A percentile compares a stretch with the other conserved stretches of the same genome.
Evolutionary conservation across 176 grass and related monocot species (phyloP).

Genomic region (Secale cereale): DNA sequence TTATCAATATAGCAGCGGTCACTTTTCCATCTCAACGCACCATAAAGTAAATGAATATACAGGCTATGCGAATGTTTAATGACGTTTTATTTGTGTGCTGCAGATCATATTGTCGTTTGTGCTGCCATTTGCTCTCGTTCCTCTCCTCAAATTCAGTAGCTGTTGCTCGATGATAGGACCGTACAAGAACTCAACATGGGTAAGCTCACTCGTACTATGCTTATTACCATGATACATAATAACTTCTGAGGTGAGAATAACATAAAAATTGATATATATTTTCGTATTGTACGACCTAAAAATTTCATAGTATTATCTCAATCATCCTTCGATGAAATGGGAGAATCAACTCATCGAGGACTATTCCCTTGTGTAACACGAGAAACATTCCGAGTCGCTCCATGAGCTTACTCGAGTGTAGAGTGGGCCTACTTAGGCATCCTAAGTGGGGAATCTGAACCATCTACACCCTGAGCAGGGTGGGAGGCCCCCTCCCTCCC

Average conservation of each 20-base stretch:
- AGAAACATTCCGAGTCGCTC: neutral
- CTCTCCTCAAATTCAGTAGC: slow-evolving; percentile 89
- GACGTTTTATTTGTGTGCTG: slow-evolving; percentile 1
- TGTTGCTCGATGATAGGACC: slow-evolving; percentile 39
- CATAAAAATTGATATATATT: neutral
- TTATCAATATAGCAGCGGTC: slow-evolving; percentile 84
- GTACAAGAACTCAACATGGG: slow-evolving; percentile 57
- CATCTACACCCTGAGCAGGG: too few relatives aligned
- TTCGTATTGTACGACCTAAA: neutral
- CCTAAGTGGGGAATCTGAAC: too few relatives aligned
- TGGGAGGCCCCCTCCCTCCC: too few relatives aligned
- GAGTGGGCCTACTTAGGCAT: neutral
- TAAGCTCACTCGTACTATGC: slow-evolving; percentile 37
- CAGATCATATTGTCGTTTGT: slow-evolving; percentile 77
- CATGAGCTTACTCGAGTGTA: neutral
- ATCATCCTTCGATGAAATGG: neutral
- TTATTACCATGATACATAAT: slow-evolving; percentile 5
- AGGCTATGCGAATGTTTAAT: neutral
- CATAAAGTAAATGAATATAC: neutral
- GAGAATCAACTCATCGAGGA: neutral
- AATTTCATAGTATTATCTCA: neutral
- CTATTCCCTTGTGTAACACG: neutral
- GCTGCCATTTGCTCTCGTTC: slow-evolving; percentile 74
- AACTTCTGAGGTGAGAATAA: neutral
- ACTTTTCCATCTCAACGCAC: neutral